Percentiles rank a stretch among this genome's conserved stretches.
Conservation (phyloP, 495 filamentous ascomycete genomes). For the Massariosphaeria phaeospora region DNA sequence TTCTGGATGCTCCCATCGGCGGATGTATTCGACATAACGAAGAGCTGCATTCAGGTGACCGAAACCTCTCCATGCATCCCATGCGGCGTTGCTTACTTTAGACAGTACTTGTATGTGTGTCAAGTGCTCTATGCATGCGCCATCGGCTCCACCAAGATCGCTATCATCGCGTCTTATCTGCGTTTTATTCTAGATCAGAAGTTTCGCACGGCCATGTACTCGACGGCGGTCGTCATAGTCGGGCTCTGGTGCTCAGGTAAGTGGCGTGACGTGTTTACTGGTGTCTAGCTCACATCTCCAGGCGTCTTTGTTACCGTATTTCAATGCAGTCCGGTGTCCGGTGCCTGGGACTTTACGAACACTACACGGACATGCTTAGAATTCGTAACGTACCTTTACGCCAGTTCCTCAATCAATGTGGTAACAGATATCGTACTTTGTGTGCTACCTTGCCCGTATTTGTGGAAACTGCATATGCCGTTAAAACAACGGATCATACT, state of each 20-base stretch:
- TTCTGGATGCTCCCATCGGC: conserved; percentile 16
- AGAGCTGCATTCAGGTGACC: conserved; percentile 25
- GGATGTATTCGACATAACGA: conserved; percentile 4
- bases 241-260: conserved; percentile 25
- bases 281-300: no score
- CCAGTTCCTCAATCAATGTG: conserved; percentile 18
- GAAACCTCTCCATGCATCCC: no score
- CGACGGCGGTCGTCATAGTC: conserved; percentile 10
- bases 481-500: conserved; percentile 25
- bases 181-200: conserved; percentile 18
- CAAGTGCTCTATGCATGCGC: conserved; percentile 29
- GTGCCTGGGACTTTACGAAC: conserved; percentile 26
- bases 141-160: conserved; percentile 27
- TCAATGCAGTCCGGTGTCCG: conserved; percentile 23
- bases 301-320: conserved; percentile 28
- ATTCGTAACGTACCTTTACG: conserved; percentile 27
- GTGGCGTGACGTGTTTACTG: no score
- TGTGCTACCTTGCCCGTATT: conserved; percentile 22
- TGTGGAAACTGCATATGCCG: conserved; percentile 26
- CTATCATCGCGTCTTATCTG: conserved; percentile 27
- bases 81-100: neutral
- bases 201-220: conserved; percentile 23
- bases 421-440: conserved; percentile 23
- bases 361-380: conserved; percentile 10
- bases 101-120: conserved; percentile 23